Conservation (phyloP, 352 stramenopile species). For the Thraustochytrium sp. region DNA sequence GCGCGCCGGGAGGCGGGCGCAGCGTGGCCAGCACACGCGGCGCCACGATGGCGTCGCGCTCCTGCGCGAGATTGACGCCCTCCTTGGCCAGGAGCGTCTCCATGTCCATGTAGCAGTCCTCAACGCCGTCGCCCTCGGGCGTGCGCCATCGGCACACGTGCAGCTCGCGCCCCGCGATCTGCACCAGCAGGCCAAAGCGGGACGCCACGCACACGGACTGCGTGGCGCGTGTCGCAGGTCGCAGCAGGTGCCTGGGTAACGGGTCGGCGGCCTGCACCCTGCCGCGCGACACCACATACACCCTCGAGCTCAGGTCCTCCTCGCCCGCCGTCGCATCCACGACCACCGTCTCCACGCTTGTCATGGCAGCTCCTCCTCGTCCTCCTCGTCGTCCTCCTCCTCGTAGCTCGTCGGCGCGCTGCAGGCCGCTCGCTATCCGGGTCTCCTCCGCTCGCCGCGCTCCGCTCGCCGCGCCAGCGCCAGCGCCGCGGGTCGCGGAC, state of each 20-base stretch:
- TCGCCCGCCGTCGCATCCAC: background rate
- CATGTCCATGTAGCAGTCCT: background rate
- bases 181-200: background rate
- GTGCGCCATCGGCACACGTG: background rate
- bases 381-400: too few species aligned
- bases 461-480: background rate
- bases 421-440: background rate
- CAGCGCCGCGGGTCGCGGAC: too few species aligned
- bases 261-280: background rate
- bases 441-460: background rate
- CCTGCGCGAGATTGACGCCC: background rate
- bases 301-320: background rate
- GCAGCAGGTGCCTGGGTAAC: background rate
- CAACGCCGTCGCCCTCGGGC: background rate
- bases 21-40: too few species aligned
- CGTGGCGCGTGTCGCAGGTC: background rate
- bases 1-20: background rate
- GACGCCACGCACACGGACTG: background rate
- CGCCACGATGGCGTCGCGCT: background rate
- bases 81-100: background rate
- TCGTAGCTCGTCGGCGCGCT: too few species aligned
- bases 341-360: background rate
- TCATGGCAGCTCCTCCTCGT: too few species aligned
- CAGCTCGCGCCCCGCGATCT: background rate
- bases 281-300: background rate